phyloP scores from a whole-genome alignment of 2,329 filamentous ascomycete genomes.

The Colletotrichum orbiculare region DNA sequence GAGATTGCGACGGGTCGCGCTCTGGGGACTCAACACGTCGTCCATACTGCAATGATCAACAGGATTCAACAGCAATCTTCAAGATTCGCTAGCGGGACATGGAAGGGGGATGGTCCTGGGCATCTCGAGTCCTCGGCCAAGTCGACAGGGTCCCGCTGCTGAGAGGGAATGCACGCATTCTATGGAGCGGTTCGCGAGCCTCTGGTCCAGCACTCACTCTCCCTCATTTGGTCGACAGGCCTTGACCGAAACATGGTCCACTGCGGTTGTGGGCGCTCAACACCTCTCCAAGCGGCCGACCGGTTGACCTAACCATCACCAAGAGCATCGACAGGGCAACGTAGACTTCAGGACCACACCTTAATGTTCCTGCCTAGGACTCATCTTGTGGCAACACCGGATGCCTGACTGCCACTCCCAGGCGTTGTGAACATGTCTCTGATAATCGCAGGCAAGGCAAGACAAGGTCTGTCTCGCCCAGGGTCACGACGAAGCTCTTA shows the following conservation, averaged over 20 bases:
- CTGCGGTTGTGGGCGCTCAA: background rate
- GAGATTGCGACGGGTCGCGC: conserved; percentile 1
- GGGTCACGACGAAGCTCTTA: background rate
- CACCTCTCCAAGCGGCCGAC: too few species aligned
- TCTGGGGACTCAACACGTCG: conserved; percentile 1
- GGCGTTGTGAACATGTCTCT: background rate
- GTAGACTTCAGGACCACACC: conserved; percentile 1
- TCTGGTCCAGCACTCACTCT: conserved; percentile 25
- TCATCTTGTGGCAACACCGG: background rate
- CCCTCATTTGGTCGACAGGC: conserved; percentile 23
- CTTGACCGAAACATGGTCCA: conserved; percentile 13
- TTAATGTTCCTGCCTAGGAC: conserved; percentile 17
- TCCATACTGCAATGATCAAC: conserved; percentile 13
- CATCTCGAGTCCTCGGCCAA: conserved; percentile 1
- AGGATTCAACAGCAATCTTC: conserved; percentile 13
- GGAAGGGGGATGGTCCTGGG: conserved; percentile 4
- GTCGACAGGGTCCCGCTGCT: conserved; percentile 13
- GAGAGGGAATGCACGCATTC: background rate
- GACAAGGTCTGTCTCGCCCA: conserved; percentile 14
- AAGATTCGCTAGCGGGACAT: conserved; percentile 8
- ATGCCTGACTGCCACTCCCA: too few species aligned
- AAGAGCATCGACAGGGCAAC: conserved; percentile 16
- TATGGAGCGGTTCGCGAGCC: conserved; percentile 32
- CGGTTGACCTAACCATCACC: conserved; percentile 1
- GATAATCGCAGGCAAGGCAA: conserved; percentile 25